Percentiles rank a stretch among this genome's conserved stretches.
Conservation (phyloP, 306 rosid species). For the Arachis stenosperma region DNA sequence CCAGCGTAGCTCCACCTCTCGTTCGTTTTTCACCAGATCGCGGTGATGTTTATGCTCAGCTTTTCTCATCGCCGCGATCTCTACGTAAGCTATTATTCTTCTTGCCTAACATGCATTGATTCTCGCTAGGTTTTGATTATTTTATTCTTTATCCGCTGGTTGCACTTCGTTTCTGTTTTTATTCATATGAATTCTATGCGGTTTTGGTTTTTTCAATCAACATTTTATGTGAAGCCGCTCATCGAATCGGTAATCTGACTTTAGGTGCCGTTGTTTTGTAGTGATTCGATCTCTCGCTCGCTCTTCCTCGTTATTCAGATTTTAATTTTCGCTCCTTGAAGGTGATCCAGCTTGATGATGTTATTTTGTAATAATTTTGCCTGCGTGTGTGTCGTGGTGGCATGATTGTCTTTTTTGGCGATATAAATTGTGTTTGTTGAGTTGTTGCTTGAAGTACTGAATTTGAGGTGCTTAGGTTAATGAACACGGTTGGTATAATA, state of each 20-base stretch:
- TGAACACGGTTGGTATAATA: not conserved
- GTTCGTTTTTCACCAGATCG: not conserved
- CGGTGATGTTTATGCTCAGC: not conserved
- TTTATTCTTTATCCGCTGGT: not conserved
- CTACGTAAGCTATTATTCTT: not conserved
- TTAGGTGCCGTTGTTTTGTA: not conserved
- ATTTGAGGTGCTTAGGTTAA: not conserved
- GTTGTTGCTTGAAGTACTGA: not conserved
- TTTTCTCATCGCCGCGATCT: not conserved
- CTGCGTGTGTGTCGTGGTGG: conserved; percentile 6
- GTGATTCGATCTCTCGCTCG: not conserved
- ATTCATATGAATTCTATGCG: not conserved
- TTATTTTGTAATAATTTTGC: not conserved
- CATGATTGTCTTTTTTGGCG: not conserved
- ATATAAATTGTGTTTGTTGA: not conserved
- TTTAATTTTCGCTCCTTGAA: not conserved
- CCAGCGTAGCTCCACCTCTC: not conserved
- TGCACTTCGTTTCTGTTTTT: not conserved
- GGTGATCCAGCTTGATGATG: not conserved
- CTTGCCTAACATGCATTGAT: not conserved
- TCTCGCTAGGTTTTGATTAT: conserved; percentile 18
- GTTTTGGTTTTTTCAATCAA: not conserved
- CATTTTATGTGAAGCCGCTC: not conserved
- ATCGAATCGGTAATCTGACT: not conserved
- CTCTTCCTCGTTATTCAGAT: too few species aligned